Evolutionary conservation across 2,329 filamentous ascomycete genomes (phyloP).

Genomic region (Cordyceps tenuipes): DNA sequence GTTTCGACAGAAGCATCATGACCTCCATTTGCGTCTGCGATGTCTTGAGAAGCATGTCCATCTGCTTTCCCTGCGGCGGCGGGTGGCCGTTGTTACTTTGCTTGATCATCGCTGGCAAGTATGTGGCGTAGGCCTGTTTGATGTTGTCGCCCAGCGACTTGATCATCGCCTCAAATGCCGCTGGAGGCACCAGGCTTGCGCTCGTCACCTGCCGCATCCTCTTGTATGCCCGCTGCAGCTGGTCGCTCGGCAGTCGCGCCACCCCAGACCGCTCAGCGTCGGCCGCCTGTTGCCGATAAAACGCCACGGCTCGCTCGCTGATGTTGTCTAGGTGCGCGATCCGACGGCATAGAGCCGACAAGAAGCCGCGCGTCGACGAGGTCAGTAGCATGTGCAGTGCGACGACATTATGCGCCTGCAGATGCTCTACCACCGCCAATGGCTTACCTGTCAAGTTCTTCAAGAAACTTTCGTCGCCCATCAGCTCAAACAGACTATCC

Average conservation of each 20-base stretch:
- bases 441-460: slow-evolving; percentile 41
- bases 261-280: slow-evolving; percentile 29
- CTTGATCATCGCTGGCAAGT: slow-evolving; percentile 35
- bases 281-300: slow-evolving; percentile 39
- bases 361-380: slow-evolving; percentile 64
- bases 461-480: slow-evolving; percentile 43
- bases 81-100: slow-evolving; percentile 33
- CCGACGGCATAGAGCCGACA: slow-evolving; percentile 60
- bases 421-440: slow-evolving; percentile 40
- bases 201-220: slow-evolving; percentile 44
- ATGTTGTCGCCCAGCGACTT: slow-evolving; percentile 40
- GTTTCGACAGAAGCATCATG: slow-evolving; percentile 40
- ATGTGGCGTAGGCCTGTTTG: slow-evolving; percentile 40
- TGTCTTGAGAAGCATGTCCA: slow-evolving; percentile 36
- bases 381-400: slow-evolving; percentile 59
- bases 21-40: slow-evolving; percentile 43
- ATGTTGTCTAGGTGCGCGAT: slow-evolving; percentile 48
- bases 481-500: slow-evolving; percentile 50
- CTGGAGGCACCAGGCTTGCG: slow-evolving; percentile 46
- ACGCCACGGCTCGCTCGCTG: slow-evolving; percentile 40
- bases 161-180: slow-evolving; percentile 56
- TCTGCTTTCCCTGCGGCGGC: slow-evolving; percentile 33
- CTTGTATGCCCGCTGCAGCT: slow-evolving; percentile 49
- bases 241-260: slow-evolving; percentile 36
- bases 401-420: slow-evolving; percentile 48